Evolutionary conservation across 257 asterid species (phyloP).

Genomic region (Craterostigma plantagineum): DNA sequence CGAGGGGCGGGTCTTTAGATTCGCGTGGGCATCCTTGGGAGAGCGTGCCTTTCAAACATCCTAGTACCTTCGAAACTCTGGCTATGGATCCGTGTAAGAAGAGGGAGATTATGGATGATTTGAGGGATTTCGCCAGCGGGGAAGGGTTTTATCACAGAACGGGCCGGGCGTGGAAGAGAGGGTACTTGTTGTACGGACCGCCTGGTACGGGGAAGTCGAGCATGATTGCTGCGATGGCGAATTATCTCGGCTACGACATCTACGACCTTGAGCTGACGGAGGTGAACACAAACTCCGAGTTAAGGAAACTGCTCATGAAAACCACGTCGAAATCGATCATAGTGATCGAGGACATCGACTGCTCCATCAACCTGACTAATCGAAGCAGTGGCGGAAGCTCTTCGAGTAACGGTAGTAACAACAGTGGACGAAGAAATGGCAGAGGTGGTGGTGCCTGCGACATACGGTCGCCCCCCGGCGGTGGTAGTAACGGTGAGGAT

Average conservation of each 20-base stretch:
- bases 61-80: conserved; percentile 33
- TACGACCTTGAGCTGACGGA: conserved; percentile 39
- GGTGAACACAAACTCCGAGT: conserved; percentile 32
- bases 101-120: conserved; percentile 24
- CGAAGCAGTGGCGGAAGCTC: conserved; percentile 13
- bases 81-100: conserved; percentile 32
- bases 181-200: conserved; percentile 32
- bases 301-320: conserved; percentile 36
- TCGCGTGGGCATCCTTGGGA: conserved; percentile 48
- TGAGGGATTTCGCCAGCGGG: conserved; percentile 30
- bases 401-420: conserved; percentile 5
- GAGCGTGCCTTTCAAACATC: conserved; percentile 46
- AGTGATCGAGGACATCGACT: conserved; percentile 39
- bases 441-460: conserved; percentile 8
- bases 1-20: conserved; percentile 42
- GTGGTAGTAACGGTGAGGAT: conserved; percentile 9
- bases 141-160: conserved; percentile 38
- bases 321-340: conserved; percentile 39
- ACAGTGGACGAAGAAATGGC: conserved; percentile 8
- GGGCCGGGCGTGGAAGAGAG: conserved; percentile 47
- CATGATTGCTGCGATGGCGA: conserved; percentile 56
- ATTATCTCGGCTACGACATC: conserved; percentile 33
- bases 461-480: conserved; percentile 10
- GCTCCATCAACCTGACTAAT: conserved; percentile 29
- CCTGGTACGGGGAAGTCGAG: conserved; percentile 51